Evolutionary conservation across 2,329 filamentous ascomycete species (phyloP).

Genomic region (Sporothrix inflata): DNA sequence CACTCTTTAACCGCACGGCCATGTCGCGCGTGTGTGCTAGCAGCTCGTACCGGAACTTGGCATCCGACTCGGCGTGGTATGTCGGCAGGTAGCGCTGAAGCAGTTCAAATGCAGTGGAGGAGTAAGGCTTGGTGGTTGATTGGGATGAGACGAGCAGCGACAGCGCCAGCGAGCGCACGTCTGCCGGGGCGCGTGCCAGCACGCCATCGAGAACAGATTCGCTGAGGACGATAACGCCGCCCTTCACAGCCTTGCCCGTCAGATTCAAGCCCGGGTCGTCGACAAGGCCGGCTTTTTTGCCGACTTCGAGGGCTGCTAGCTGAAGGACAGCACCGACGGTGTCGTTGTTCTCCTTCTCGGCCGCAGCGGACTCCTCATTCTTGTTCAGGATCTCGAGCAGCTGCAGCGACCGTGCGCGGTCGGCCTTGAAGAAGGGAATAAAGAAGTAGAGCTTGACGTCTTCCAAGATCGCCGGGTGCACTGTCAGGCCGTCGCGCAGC

Average conservation of each 20-base stretch:
- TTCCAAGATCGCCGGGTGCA: constrained; percentile 59
- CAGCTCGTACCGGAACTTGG: constrained; percentile 82
- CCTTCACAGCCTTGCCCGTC: constrained; percentile 27
- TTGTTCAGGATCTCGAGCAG: constrained; percentile 59
- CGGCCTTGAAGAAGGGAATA: constrained; percentile 63
- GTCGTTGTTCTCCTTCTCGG: not conserved
- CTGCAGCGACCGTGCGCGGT: constrained; percentile 55
- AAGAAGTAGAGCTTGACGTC: constrained; percentile 68
- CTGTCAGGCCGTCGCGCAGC: constrained; percentile 55
- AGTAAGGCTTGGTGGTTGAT: constrained; percentile 74
- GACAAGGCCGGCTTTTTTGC: constrained; percentile 70
- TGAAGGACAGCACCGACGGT: constrained; percentile 61
- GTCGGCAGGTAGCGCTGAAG: constrained; percentile 68
- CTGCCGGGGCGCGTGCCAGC: constrained; percentile 59
- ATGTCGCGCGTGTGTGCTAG: constrained; percentile 75
- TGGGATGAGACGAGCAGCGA: constrained; percentile 78
- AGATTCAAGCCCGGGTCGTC: constrained; percentile 57
- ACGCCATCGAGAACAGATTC: constrained; percentile 55
- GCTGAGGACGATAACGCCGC: constrained; percentile 43
- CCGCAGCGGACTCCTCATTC: constrained; percentile 47
- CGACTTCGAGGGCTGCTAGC: constrained; percentile 69
- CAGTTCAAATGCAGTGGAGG: constrained; percentile 61
- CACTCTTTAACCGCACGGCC: constrained; percentile 72
- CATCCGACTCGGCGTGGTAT: constrained; percentile 81
- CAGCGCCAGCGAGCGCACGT: constrained; percentile 77